phyloP scores from a whole-genome alignment of 2,329 filamentous ascomycete genomes.

The Aspergillus unguis region DNA sequence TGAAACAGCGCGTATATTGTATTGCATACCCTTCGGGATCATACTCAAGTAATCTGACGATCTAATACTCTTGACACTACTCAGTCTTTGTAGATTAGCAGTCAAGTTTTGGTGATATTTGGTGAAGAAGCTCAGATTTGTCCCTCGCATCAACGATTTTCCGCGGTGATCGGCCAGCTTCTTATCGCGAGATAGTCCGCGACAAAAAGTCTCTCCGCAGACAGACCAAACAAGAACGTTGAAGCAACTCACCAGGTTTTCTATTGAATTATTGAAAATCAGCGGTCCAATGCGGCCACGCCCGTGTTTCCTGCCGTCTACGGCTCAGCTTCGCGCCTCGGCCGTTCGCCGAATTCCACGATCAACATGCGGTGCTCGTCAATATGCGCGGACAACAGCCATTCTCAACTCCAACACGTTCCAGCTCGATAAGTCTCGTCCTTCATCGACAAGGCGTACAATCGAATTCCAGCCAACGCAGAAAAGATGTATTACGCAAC shows the following conservation, averaged over 20 bases:
- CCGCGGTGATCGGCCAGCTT: constrained; percentile 16
- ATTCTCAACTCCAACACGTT: constrained; percentile 17
- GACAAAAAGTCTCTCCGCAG: neutral
- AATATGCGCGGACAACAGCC: constrained; percentile 23
- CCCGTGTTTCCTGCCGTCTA: constrained; percentile 20
- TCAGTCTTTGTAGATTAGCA: too few relatives aligned
- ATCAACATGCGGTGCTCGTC: constrained; percentile 21
- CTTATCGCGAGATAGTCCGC: constrained; percentile 17
- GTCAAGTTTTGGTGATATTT: neutral
- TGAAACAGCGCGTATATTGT: too few relatives aligned
- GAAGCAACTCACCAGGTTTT: too few relatives aligned
- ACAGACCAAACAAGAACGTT: neutral
- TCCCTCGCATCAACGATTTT: constrained; percentile 24
- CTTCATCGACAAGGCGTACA: constrained; percentile 7
- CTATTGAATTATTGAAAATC: too few relatives aligned
- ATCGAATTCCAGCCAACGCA: constrained; percentile 15
- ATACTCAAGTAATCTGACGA: too few relatives aligned
- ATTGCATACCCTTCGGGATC: too few relatives aligned
- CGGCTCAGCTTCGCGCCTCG: constrained; percentile 21
- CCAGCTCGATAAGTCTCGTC: constrained; percentile 14
- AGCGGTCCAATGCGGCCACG: constrained; percentile 27
- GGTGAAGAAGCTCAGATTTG: neutral
- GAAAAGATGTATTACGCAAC: constrained; percentile 38
- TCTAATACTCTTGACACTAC: too few relatives aligned
- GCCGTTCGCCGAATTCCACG: constrained; percentile 9